These are phyloP conservation scores for Pseudonitzschia multiseries DNA, from an alignment of 108 stramenopile genomes.

Conservation along the genomic window DNA sequence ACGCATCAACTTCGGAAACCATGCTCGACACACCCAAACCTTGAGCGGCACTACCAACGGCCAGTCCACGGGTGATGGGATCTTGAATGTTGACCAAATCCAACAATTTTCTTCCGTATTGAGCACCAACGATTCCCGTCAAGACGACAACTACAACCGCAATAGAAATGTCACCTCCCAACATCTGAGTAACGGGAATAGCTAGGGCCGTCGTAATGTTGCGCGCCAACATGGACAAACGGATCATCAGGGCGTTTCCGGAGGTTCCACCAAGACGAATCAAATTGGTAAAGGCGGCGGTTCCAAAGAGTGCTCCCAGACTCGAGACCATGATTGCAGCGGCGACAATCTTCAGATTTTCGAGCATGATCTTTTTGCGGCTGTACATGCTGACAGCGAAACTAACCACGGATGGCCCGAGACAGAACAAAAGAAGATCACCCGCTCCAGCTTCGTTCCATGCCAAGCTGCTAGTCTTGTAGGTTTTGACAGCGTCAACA, in stretches of 20 bases:
- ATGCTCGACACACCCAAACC: conserved; percentile 91
- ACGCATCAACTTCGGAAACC: conserved; percentile 85
- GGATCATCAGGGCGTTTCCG: conserved; percentile 41
- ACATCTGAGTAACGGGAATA: conserved; percentile 77
- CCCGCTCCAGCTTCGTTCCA: conserved; percentile 64
- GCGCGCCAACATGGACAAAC: conserved; percentile 74
- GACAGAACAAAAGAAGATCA: conserved; percentile 65
- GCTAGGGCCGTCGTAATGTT: conserved; percentile 92
- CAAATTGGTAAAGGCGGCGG: conserved; percentile 62
- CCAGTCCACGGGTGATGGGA: conserved; percentile 84
- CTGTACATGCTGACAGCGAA: conserved; percentile 76
- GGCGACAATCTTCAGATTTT: conserved; percentile 69
- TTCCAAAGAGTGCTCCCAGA: conserved; percentile 74
- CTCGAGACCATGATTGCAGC: conserved; percentile 60
- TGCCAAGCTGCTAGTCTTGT: conserved; percentile 68
- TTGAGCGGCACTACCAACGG: conserved; percentile 89
- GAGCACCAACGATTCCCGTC: conserved; percentile 90
- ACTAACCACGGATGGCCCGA: conserved; percentile 81
- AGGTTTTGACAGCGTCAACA: conserved; percentile 47
- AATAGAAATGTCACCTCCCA: conserved; percentile 85
- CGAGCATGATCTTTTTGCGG: conserved; percentile 53
- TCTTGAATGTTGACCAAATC: conserved; percentile 73
- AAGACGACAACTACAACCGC: conserved; percentile 86
- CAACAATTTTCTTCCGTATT: conserved; percentile 78
- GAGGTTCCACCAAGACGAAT: conserved; percentile 45